Conservation (phyloP, 2,329 filamentous ascomycete genomes). For the Colletotrichum melonis region DNA sequence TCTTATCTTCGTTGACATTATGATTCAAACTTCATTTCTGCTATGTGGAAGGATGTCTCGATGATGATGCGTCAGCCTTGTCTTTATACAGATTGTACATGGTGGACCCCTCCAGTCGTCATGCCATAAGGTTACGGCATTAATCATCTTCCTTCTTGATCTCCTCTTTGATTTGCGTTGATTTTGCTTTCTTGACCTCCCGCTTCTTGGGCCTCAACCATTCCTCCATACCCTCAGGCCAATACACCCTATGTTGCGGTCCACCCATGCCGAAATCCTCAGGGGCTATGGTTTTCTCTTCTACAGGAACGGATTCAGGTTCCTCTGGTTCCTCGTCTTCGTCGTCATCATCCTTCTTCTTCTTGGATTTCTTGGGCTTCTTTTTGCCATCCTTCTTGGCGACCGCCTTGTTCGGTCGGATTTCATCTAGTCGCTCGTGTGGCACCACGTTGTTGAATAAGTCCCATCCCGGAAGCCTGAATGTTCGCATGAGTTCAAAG, state of each 20-base stretch:
- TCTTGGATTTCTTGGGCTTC: conserved; percentile 49
- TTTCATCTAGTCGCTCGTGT: conserved; percentile 81
- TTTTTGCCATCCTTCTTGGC: neutral
- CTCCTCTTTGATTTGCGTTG: conserved; percentile 48
- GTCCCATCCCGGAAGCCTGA: conserved; percentile 84
- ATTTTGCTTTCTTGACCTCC: conserved; percentile 67
- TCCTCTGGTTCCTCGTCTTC: conserved; percentile 53
- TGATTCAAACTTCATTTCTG: no score
- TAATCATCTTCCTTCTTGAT: neutral
- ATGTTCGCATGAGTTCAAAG: conserved; percentile 91
- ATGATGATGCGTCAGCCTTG: no score
- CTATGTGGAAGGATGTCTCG: no score
- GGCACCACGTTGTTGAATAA: conserved; percentile 82
- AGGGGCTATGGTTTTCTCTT: conserved; percentile 63
- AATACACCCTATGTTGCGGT: conserved; percentile 83
- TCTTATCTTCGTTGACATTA: no score
- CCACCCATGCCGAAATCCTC: conserved; percentile 90
- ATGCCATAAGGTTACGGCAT: neutral
- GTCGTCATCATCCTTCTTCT: conserved; percentile 53
- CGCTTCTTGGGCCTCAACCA: conserved; percentile 88
- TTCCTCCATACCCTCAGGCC: conserved; percentile 90
- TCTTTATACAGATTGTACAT: neutral
- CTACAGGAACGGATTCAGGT: conserved; percentile 48
- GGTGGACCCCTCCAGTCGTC: no score
- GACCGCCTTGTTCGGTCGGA: conserved; percentile 62